These are phyloP conservation scores for Geranium brycei DNA, from an alignment of 345 rosid genomes.

Conservation along the genomic window DNA sequence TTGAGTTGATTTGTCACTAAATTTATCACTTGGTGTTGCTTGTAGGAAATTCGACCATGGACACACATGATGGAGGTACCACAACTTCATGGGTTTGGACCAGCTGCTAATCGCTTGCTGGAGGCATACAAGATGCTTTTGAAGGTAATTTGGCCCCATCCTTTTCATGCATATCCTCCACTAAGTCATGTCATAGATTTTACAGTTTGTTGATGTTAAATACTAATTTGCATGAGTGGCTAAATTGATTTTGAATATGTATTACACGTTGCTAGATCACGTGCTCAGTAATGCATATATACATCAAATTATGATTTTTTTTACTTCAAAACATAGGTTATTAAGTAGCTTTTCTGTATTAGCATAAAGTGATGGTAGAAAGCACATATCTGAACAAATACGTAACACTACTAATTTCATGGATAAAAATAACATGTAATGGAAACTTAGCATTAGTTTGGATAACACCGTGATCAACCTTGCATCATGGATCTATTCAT, in stretches of 20 bases:
- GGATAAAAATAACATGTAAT: too few species aligned
- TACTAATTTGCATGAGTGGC: too few species aligned
- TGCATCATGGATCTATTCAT: not conserved
- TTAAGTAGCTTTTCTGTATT: too few species aligned
- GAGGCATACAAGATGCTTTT: slow-evolving; percentile 98
- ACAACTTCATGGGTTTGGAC: slow-evolving; percentile 97
- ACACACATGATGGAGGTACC: slow-evolving; percentile 99
- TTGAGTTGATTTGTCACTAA: not conserved
- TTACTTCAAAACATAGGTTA: too few species aligned
- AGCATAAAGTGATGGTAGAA: too few species aligned
- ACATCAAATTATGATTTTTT: too few species aligned
- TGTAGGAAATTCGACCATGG: slow-evolving; percentile 94
- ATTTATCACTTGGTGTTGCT: slow-evolving; percentile 4
- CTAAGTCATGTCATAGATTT: not conserved
- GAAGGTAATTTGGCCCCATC: slow-evolving; percentile 35
- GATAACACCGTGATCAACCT: not conserved
- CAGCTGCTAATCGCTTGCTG: slow-evolving; percentile 89
- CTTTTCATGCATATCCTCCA: not conserved
- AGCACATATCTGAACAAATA: too few species aligned
- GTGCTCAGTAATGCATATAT: too few species aligned
- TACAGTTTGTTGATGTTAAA: not conserved
- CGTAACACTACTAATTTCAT: too few species aligned
- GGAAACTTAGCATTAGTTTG: not conserved
- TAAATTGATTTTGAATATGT: too few species aligned
- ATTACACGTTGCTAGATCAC: too few species aligned